phyloP scores from a whole-genome alignment of 495 filamentous ascomycete species.

The Lichenothelia convexa region DNA sequence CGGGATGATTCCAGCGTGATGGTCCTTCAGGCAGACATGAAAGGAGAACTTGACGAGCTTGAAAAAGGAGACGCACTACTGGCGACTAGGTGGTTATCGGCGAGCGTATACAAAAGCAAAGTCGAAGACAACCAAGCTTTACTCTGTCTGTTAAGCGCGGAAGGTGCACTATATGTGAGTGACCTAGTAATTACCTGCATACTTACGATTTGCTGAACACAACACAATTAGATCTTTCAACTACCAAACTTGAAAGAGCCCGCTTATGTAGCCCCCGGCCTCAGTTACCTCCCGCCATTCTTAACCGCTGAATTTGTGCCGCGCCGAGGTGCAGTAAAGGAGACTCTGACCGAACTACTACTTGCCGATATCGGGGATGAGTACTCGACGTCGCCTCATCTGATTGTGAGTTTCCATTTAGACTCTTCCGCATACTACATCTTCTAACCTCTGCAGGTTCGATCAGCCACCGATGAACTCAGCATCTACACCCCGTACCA shows the following conservation, averaged over 20 bases:
- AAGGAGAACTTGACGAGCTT: conserved; percentile 72
- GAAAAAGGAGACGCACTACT: conserved; percentile 36
- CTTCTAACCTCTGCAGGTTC: conserved; percentile 33
- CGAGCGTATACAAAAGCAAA: conserved; percentile 52
- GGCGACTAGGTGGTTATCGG: conserved; percentile 54
- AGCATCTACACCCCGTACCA: conserved; percentile 72
- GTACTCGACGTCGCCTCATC: conserved; percentile 48
- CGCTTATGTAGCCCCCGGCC: conserved; percentile 45
- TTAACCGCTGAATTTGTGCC: conserved; percentile 50
- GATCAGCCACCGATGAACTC: conserved; percentile 62
- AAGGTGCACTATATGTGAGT: conserved; percentile 57
- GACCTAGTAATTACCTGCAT: neutral
- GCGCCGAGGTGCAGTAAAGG: conserved; percentile 49
- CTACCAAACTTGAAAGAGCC: conserved; percentile 42
- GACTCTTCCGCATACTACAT: neutral
- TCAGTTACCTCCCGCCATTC: conserved; percentile 60
- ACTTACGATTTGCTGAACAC: neutral
- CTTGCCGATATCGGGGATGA: conserved; percentile 71
- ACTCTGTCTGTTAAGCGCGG: conserved; percentile 53
- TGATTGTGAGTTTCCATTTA: conserved; percentile 43
- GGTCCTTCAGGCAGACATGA: conserved; percentile 56
- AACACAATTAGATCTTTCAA: conserved; percentile 33
- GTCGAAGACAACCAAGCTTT: conserved; percentile 31
- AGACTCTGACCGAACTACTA: conserved; percentile 55
- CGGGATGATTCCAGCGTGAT: conserved; percentile 63